Conservation (phyloP, 1,139 yeast species). For the Hyphopichia fennica region DNA sequence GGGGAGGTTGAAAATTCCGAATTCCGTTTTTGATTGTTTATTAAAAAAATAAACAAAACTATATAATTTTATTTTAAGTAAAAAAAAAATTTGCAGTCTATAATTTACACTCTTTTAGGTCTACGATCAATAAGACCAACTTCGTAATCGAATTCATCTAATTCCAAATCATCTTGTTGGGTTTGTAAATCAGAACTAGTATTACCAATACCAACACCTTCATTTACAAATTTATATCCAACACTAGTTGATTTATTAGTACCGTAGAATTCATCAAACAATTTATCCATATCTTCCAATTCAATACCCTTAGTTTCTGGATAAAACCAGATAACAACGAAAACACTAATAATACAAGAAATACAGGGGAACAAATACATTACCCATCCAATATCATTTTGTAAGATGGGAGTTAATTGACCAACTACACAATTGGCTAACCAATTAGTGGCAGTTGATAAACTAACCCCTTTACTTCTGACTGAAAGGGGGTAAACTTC, state of each 20-base stretch:
- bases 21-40: no score
- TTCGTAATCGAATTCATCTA: constrained; percentile 16
- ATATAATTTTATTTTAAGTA: no score
- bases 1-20: no score
- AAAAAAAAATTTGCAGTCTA: no score
- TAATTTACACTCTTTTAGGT: background rate
- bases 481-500: constrained; percentile 55
- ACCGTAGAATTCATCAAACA: constrained; percentile 59
- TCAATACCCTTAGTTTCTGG: constrained; percentile 92
- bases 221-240: background rate
- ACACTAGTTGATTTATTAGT: background rate
- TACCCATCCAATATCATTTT: constrained; percentile 49
- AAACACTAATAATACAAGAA: constrained; percentile 44
- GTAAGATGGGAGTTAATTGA: constrained; percentile 51
- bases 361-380: constrained; percentile 50
- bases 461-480: constrained; percentile 54
- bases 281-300: constrained; percentile 82
- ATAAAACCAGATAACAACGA: constrained; percentile 62
- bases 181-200: no score
- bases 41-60: no score
- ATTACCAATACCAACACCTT: background rate
- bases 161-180: constrained; percentile 15
- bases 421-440: constrained; percentile 55
- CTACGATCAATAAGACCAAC: background rate
- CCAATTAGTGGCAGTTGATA: constrained; percentile 59